phyloP scores from a whole-genome alignment of 2,329 filamentous ascomycete species.

The Dothideomycetidae sp. region DNA sequence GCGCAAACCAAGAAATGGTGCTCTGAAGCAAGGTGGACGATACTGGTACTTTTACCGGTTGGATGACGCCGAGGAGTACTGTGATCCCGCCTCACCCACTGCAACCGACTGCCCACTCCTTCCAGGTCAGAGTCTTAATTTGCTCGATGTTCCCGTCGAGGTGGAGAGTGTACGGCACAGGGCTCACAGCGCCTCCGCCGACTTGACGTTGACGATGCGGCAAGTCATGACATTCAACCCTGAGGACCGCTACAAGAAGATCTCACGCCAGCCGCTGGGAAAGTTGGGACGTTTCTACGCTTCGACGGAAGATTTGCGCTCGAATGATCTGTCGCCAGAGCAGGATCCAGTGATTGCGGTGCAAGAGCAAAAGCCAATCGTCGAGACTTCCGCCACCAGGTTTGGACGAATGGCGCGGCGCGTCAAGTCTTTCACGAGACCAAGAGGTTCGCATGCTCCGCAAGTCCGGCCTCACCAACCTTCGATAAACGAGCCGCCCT shows the following conservation, averaged over 20 bases:
- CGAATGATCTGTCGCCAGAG: neutral
- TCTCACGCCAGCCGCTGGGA: conserved; percentile 9
- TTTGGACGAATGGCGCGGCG: conserved; percentile 1
- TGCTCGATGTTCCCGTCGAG: conserved; percentile 66
- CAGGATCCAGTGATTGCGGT: neutral
- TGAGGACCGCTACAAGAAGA: conserved; percentile 12
- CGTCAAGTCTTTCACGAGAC: conserved; percentile 1
- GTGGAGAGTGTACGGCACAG: conserved; percentile 16
- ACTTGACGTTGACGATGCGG: conserved; percentile 16
- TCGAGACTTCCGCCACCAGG: conserved; percentile 8
- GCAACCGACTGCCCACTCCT: conserved; percentile 74
- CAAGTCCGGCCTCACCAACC: too few species aligned
- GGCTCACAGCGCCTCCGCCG: conserved; percentile 19
- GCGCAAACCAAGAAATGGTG: conserved; percentile 51
- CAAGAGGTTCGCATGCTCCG: too few species aligned
- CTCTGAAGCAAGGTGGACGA: conserved; percentile 78
- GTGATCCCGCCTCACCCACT: conserved; percentile 56
- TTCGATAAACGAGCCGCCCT: too few species aligned
- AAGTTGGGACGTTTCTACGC: conserved; percentile 11
- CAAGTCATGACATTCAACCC: conserved; percentile 11
- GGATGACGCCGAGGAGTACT: conserved; percentile 60
- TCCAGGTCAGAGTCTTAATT: conserved; percentile 77
- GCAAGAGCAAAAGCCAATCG: too few species aligned
- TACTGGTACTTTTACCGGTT: conserved; percentile 96
- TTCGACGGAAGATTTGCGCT: conserved; percentile 10